Base-by-base conservation (phyloP, 1,139 yeast genomes). In the Nakaseomyces bracarensis region DNA sequence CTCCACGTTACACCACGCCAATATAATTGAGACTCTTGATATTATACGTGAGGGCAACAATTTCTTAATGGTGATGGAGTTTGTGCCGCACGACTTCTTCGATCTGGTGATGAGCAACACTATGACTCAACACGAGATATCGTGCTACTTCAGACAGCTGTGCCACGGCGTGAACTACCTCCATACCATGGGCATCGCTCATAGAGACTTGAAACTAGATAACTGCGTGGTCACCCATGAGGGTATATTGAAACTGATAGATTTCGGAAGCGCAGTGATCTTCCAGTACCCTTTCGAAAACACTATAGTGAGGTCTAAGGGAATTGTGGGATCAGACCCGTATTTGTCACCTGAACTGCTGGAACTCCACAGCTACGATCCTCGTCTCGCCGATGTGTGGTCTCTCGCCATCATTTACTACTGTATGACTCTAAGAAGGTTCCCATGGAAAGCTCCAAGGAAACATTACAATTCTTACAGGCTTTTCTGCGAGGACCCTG, bases 291-390 rank as follows among this genome's bases (percentile, higher is more conserved):
- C 61, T 29, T 60, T 49, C 44, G 65, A 61, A 39, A 55, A 52
- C 3, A 64, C 61, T 19, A 63, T 67, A 13, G 65, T 68, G 9
- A 63, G 63, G 38, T 79, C 84, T 1, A 64, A 71, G 28, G 93
- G 93, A n/a, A 72, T 82, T 8, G 85, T 82, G 20, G 93, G 93
- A 3, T 77, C 85, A 9, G 93, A 82, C 61, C 93, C 93, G 4
- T 82, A 82, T 57, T 63, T 82, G 50, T 82, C 91, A 0, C 93
- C 91, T 0, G 93, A 82, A 60, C 82, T 82, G 20, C 67, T 81
- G 11, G 40, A 46, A n/a, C 45, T 48, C 23, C 41, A 46, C 19
- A 46, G 74, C 2, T 82, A 82, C 57, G 89, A 82, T 57, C 83
- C 91, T 19, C 67, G 86, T 41, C 74, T 76, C 13, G 83, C 75